Evolutionary conservation across 768 basidiomycete genomes (phyloP).

Genomic region (Leccinum sublutescens): DNA sequence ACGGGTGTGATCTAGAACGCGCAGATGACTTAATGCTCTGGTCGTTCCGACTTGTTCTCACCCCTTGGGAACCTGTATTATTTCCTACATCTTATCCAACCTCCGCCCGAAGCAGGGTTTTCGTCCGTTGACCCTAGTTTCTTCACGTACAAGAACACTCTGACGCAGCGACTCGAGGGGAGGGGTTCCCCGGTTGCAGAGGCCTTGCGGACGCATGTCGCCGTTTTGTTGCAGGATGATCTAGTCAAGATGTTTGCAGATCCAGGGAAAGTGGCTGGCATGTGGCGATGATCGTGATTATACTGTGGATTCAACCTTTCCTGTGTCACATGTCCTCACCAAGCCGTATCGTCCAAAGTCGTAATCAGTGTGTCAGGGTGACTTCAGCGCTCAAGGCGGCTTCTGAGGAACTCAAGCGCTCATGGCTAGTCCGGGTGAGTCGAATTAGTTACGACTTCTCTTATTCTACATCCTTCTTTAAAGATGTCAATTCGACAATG

Average conservation of each 20-base stretch:
- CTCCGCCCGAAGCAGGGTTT: constrained; percentile 40
- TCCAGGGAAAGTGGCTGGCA: constrained; percentile 44
- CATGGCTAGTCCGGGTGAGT: constrained; percentile 36
- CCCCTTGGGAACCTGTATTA: constrained; percentile 58
- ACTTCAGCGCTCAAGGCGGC: constrained; percentile 40
- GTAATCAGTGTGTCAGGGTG: constrained; percentile 44
- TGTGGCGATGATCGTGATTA: constrained; percentile 16
- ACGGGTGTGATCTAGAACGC: constrained; percentile 3
- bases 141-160: constrained; percentile 55
- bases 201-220: constrained; percentile 51
- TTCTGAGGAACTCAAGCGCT: constrained; percentile 26
- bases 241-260: constrained; percentile 43
- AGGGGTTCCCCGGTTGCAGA: constrained; percentile 63
- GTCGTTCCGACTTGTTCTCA: constrained; percentile 41
- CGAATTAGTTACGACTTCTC: background rate
- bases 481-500: constrained; percentile 21
- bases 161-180: constrained; percentile 63
- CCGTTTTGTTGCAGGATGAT: constrained; percentile 58
- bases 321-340: constrained; percentile 30
- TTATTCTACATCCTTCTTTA: constrained; percentile 5
- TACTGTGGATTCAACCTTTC: constrained; percentile 1
- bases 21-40: constrained; percentile 9
- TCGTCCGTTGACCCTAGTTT: constrained; percentile 47
- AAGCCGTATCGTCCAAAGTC: constrained; percentile 50
- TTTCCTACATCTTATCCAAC: constrained; percentile 46